These are phyloP conservation scores for Starmerella sirachaensis DNA, from an alignment of 805 yeast genomes.

Conservation along the genomic window DNA sequence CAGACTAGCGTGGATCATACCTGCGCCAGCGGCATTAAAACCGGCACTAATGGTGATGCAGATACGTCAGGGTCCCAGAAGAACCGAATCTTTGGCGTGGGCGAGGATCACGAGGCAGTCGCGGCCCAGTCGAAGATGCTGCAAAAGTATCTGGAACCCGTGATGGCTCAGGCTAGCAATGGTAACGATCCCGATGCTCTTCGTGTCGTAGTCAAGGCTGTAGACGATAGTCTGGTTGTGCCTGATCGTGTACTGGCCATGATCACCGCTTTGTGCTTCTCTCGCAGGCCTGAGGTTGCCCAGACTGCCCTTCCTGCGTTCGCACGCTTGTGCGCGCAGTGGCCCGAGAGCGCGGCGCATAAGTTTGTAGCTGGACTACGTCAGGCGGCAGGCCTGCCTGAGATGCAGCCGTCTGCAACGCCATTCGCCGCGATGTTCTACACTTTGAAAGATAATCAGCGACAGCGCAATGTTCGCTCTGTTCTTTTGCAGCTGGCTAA, in stretches of 20 bases:
- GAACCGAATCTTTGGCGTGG: not conserved
- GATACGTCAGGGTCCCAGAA: not conserved
- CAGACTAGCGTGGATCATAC: not conserved
- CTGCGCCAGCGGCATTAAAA: not conserved
- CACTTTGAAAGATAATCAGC: too few relatives aligned
- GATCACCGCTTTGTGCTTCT: conserved; percentile 9
- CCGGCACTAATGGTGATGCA: not conserved
- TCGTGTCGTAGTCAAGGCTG: conserved; percentile 12
- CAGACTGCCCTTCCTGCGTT: conserved; percentile 12
- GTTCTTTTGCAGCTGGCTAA: too few relatives aligned
- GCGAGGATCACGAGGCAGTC: not conserved
- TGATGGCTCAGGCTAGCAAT: conserved; percentile 2
- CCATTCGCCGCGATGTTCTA: too few relatives aligned
- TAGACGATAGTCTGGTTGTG: conserved; percentile 14
- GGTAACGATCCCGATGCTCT: conserved; percentile 9
- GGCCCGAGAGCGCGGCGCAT: conserved; percentile 9
- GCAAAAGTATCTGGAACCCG: conserved; percentile 7
- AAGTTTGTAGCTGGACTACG: conserved; percentile 13
- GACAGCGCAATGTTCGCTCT: too few relatives aligned
- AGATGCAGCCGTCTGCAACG: too few relatives aligned
- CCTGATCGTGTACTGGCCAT: conserved; percentile 13
- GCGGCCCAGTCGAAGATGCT: conserved; percentile 8
- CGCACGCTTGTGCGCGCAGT: conserved; percentile 2
- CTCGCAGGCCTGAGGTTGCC: conserved; percentile 4
- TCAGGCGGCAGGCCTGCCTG: too few relatives aligned